phyloP scores from a whole-genome alignment of 2,329 filamentous ascomycete genomes.

The Cyphellophora attinorum region DNA sequence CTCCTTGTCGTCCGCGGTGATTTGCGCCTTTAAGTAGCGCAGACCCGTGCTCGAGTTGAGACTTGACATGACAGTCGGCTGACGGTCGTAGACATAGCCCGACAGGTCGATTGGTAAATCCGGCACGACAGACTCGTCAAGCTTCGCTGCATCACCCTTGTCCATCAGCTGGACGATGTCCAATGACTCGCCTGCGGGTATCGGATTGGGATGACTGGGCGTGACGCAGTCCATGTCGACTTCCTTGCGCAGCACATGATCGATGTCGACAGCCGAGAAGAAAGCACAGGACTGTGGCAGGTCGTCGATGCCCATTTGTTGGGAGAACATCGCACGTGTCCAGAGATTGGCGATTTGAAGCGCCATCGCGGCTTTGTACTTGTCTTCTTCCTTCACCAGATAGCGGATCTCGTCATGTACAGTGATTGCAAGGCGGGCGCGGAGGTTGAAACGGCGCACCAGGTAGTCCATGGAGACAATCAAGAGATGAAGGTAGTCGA shows the following conservation, averaged over 20 bases:
- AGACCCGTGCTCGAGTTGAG: constrained; percentile 45
- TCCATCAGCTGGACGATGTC: constrained; percentile 71
- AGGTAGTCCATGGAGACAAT: constrained; percentile 94
- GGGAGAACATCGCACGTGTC: constrained; percentile 94
- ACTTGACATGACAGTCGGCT: constrained; percentile 69
- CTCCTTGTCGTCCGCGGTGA: constrained; percentile 64
- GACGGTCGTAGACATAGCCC: constrained; percentile 56
- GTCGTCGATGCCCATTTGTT: constrained; percentile 93
- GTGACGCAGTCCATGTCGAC: constrained; percentile 97
- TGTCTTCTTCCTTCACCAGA: constrained; percentile 73
- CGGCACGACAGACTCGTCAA: constrained; percentile 58
- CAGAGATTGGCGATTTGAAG: constrained; percentile 90
- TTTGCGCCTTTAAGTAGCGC: constrained; percentile 74
- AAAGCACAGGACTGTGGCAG: constrained; percentile 90
- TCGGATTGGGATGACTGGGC: constrained; percentile 68
- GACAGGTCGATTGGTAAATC: constrained; percentile 43
- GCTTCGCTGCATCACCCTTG: constrained; percentile 57
- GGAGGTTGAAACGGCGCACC: constrained; percentile 70
- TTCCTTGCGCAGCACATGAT: constrained; percentile 91
- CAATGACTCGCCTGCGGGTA: constrained; percentile 75
- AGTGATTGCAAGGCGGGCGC: constrained; percentile 79
- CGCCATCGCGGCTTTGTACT: constrained; percentile 83
- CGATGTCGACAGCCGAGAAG: constrained; percentile 91
- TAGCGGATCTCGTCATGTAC: constrained; percentile 98
- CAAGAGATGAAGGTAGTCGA: constrained; percentile 91